phyloP scores from a whole-genome alignment of 495 filamentous ascomycete genomes.

The Endocarpon pusillum region DNA sequence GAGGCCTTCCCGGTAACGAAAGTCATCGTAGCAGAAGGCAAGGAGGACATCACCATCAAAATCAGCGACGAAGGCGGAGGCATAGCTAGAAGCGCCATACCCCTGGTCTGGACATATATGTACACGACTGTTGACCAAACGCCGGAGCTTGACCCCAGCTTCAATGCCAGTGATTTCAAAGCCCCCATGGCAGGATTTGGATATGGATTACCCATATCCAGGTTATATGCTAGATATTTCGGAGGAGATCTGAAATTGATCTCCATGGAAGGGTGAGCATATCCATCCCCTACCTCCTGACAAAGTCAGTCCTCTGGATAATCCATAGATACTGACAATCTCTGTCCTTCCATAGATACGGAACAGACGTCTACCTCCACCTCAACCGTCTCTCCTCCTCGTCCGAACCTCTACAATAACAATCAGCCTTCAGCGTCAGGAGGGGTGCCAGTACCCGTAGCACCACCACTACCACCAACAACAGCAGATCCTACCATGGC shows the following conservation, averaged over 20 bases:
- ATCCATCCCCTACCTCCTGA: slow-evolving; percentile 1
- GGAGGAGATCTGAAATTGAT: slow-evolving; percentile 94
- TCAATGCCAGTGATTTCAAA: slow-evolving; percentile 98
- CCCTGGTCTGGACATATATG: slow-evolving; percentile 99
- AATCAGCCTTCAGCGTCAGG: slow-evolving; percentile 95
- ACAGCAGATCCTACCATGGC: slow-evolving; percentile 22
- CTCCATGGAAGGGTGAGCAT: slow-evolving; percentile 92
- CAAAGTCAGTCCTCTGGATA: background rate
- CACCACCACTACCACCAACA: slow-evolving; percentile 21
- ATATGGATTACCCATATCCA: slow-evolving; percentile 83
- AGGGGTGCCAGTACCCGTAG: slow-evolving; percentile 46
- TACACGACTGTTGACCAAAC: slow-evolving; percentile 96
- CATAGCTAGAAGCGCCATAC: slow-evolving; percentile 78
- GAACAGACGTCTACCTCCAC: slow-evolving; percentile 96
- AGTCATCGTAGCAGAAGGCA: slow-evolving; percentile 90
- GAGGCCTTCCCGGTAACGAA: slow-evolving; percentile 93
- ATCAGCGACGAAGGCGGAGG: slow-evolving; percentile 91
- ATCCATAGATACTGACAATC: no score
- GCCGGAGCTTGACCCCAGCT: slow-evolving; percentile 86
- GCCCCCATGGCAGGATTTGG: slow-evolving; percentile 98
- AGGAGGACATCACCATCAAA: slow-evolving; percentile 98
- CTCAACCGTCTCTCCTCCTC: slow-evolving; percentile 88
- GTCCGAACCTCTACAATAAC: slow-evolving; percentile 94
- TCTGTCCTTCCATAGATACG: slow-evolving; percentile 46
- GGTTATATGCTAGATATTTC: slow-evolving; percentile 92